Base-by-base conservation (phyloP, 148 eudicot genomes). In the Camellia japonica region DNA sequence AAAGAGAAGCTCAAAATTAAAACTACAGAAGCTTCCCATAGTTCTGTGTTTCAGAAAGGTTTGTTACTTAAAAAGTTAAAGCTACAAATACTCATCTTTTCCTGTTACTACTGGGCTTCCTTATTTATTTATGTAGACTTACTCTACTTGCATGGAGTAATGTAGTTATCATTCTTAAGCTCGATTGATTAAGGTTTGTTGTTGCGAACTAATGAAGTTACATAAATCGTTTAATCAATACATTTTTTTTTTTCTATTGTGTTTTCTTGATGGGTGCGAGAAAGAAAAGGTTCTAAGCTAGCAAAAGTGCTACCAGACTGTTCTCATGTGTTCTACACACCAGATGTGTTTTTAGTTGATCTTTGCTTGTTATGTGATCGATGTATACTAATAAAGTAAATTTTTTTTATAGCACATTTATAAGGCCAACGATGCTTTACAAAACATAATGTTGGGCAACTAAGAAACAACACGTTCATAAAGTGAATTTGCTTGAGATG, bases 31-130 rank as follows among this genome's bases (percentile, higher is more conserved):
- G 74, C 93, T 93, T 84, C 97, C 97, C 23, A 83, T 95, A 80
- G 80, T 95, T 78, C 72, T 95, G 68, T 90, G 93, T 85, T 76
- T 83, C 63, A 89, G 85, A 80, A 89, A 93, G 95, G 97, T 93
- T 67, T 19, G 85, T 70, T 15, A n/a, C 78, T 67, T 60, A 73
- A 54, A 76, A 41, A n/a, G 76, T 67, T 60, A 73, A 54, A 76
- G 20, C 75, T 16, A 44, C 7, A 74, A 58, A n/a, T 23, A 18
- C 68, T 72, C 30, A 3, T 6, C 30, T 58, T 70, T 44, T 44
- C 55, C 15, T 5, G 42, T 55, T 30, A 19, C 7, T 73, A n/a
- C 49, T 62, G 2, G 7, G 64, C 38, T 59, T 43, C 67, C 59
- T 41, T 41, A 58, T 77, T 51, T 59, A 67, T 66, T 73, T 10